Percentiles rank a stretch among this genome's conserved stretches.
Conservation (phyloP, 129 eudicot genomes). For the Escallonia herrerae region DNA sequence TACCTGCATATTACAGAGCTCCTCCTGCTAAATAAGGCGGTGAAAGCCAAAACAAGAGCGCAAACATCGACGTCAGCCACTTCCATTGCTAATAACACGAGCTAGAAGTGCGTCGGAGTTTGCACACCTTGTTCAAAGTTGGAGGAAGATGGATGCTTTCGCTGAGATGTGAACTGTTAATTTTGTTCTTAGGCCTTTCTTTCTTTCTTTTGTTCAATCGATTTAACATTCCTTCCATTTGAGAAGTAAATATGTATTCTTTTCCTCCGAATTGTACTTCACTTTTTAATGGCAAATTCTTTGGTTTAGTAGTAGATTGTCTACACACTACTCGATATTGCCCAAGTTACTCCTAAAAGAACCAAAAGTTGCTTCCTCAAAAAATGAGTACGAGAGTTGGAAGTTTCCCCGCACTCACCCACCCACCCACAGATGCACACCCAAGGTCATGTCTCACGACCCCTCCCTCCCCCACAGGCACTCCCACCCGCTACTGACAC, state of each 20-base stretch:
- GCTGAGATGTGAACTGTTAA: not conserved
- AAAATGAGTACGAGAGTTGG: too few relatives aligned
- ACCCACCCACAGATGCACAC: too few relatives aligned
- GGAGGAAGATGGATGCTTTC: not conserved
- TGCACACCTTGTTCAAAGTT: not conserved
- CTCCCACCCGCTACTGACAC: too few relatives aligned
- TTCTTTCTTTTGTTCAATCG: not conserved
- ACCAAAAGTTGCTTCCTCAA: not conserved
- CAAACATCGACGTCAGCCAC: not conserved
- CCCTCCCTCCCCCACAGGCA: too few relatives aligned
- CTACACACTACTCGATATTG: too few relatives aligned
- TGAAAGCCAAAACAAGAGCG: not conserved
- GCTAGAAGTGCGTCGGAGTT: not conserved
- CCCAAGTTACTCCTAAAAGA: not conserved
- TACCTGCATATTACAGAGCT: slow-evolving; percentile 80
- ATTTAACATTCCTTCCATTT: not conserved
- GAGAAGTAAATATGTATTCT: not conserved
- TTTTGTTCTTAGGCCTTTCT: not conserved
- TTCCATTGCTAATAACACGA: not conserved
- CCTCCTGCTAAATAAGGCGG: slow-evolving; percentile 32
- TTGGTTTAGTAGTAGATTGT: too few relatives aligned
- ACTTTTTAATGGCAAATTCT: too few relatives aligned
- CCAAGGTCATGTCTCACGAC: too few relatives aligned
- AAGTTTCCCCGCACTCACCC: too few relatives aligned
- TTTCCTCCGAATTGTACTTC: not conserved